Percentiles rank a stretch among this genome's conserved stretches.
phyloP scores from a whole-genome alignment of 176 grass and related monocot species.

The Hordeum vulgare region MorexV3_pseudomolecules_assembly NC_058522.1:36493393-36493892 shows the following conservation, averaged over 20 bases:
- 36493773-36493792: too few species aligned
- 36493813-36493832: too few species aligned
- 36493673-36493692: neutral
- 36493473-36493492: neutral
- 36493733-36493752: too few species aligned
- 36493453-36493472: constrained; percentile 32
- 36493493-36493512: neutral
- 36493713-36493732: too few species aligned
- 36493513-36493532: neutral
- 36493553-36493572: neutral
- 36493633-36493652: neutral
- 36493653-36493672: neutral
- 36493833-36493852: too few species aligned
- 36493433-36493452: neutral
- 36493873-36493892: too few species aligned
- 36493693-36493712: neutral
- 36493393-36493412: constrained; percentile 13
- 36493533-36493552: neutral
- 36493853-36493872: too few species aligned
- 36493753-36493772: too few species aligned
- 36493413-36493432: constrained; percentile 14
- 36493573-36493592: neutral
- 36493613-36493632: neutral
- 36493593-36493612: neutral
- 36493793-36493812: too few species aligned